Base-by-base conservation (phyloP, 2,329 filamentous ascomycete species). In the Aspergillus piperis region DNA sequence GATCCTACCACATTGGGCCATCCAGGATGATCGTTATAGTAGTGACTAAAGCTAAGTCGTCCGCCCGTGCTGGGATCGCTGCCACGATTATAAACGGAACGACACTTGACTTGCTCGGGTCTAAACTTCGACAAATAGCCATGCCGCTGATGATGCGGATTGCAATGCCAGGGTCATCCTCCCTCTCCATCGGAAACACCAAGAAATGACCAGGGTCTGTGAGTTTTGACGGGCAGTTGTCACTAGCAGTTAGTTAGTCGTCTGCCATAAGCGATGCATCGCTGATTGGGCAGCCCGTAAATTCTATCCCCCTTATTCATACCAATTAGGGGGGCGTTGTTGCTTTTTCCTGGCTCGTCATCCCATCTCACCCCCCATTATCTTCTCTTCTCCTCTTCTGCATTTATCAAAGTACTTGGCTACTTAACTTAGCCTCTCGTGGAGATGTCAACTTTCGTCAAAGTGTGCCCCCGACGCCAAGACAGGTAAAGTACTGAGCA, bases 361-460 rank as follows among this genome's bases (percentile, higher is more conserved):
- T 36, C 5, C 32, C 5, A 2, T 36, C 32, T 36, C 10, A 36
- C 32, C 32, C 32, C 32, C 32, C 32, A 27, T 27, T 6, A 27
- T 27, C 25, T 27, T 4, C 32, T 36, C 32, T 5, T 36, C 32
- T 36, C 32, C 10, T 13, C 32, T 36, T 11, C 25, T 11, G 19
- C 52, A 3, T 32, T 11, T 39, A 6, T 41, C 27, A 36, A 36
- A 13, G 10, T 42, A 13, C 38, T 17, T n/a, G 21, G 38, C 38
- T 42, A 27, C 52, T 54, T 19, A 17, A 19, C 32, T 36, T 19
- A 19, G n/a, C 39, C n/a, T 42, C 53, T 55, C 53, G 53, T 55
- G 53, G 53, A 55, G 19, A 30, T 55, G 53, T 44, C 53, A 19
- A 47, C 17, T 47, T 55, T 47, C n/a, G 39, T 55, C 53, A 25